A percentile compares a stretch with the other conserved stretches of the same genome.
phyloP scores from a whole-genome alignment of 768 basidiomycete species.

The Rhodotorula toruloides region DNA sequence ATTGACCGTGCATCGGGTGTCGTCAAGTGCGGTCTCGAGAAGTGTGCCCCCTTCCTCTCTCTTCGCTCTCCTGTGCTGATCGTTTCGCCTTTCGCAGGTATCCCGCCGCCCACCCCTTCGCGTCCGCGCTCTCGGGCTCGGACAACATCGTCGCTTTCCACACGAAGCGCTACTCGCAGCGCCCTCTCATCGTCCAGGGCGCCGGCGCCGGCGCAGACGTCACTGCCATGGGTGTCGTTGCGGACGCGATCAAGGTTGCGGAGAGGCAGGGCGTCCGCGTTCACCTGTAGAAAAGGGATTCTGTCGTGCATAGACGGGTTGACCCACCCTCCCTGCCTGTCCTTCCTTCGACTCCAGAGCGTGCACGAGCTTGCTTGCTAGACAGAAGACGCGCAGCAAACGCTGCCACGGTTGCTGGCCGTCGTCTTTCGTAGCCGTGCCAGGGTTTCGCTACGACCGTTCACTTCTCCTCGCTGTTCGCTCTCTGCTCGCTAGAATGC shows the following conservation, averaged over 20 bases:
- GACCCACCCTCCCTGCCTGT: no score
- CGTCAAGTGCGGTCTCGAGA: conserved; percentile 82
- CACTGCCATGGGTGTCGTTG: conserved; percentile 95
- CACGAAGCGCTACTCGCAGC: conserved; percentile 78
- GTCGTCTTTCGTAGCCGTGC: no score
- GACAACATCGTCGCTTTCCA: conserved; percentile 99
- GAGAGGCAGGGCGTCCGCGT: conserved; percentile 43
- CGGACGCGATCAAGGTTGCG: conserved; percentile 63
- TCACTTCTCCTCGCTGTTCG: not conserved
- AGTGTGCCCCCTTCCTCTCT: conserved; percentile 53
- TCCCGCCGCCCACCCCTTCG: conserved; percentile 81
- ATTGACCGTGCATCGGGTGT: conserved; percentile 68
- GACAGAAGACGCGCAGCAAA: no score
- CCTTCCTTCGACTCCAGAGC: no score
- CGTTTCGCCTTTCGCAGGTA: conserved; percentile 56
- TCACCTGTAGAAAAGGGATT: conserved; percentile 5
- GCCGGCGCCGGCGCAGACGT: conserved; percentile 97
- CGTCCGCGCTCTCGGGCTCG: conserved; percentile 88
- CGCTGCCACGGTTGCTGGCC: not conserved
- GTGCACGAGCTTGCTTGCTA: no score
- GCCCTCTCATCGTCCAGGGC: conserved; percentile 90
- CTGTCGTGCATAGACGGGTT: no score
- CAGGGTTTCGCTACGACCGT: not conserved
- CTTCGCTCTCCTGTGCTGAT: not conserved
- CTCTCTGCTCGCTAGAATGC: not conserved